Evolutionary conservation across 371 early-diverging fungal genomes (phyloP).

Genomic region (Blastocladiella emersonii): DNA sequence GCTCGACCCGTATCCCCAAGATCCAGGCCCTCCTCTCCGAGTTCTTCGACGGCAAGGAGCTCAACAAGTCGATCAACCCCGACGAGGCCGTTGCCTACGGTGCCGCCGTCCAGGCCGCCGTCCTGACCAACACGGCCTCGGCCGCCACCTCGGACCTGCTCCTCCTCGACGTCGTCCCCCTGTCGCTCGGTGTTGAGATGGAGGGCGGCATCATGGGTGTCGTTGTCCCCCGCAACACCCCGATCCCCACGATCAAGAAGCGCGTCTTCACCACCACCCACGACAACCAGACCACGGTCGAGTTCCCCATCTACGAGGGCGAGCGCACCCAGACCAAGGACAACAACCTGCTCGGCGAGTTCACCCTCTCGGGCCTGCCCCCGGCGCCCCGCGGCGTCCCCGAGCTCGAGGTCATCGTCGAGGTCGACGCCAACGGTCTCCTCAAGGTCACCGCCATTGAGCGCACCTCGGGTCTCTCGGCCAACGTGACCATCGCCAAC

Average conservation of each 20-base stretch:
- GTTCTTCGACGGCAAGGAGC: slow-evolving; percentile 78
- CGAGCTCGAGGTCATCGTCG: slow-evolving; percentile 85
- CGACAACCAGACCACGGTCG: slow-evolving; percentile 88
- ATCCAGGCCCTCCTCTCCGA: slow-evolving; percentile 68
- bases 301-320: slow-evolving; percentile 88
- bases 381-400: slow-evolving; percentile 84
- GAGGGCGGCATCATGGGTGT: slow-evolving; percentile 73
- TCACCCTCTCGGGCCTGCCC: slow-evolving; percentile 72
- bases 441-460: slow-evolving; percentile 86
- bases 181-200: slow-evolving; percentile 86
- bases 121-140: slow-evolving; percentile 57
- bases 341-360: slow-evolving; percentile 86
- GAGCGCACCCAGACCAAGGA: slow-evolving; percentile 80
- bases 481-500: slow-evolving; percentile 86
- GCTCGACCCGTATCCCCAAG: slow-evolving; percentile 96
- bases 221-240: slow-evolving; percentile 72
- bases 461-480: slow-evolving; percentile 73
- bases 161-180: slow-evolving; percentile 78
- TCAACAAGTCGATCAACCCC: slow-evolving; percentile 63
- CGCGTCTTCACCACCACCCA: slow-evolving; percentile 87
- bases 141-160: slow-evolving; percentile 55
- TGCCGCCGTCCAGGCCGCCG: slow-evolving; percentile 92
- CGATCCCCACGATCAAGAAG: slow-evolving; percentile 80
- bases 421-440: slow-evolving; percentile 90
- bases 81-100: slow-evolving; percentile 98